phyloP scores from a whole-genome alignment of 2,329 filamentous ascomycete genomes.

The Balansia obtecta region DNA sequence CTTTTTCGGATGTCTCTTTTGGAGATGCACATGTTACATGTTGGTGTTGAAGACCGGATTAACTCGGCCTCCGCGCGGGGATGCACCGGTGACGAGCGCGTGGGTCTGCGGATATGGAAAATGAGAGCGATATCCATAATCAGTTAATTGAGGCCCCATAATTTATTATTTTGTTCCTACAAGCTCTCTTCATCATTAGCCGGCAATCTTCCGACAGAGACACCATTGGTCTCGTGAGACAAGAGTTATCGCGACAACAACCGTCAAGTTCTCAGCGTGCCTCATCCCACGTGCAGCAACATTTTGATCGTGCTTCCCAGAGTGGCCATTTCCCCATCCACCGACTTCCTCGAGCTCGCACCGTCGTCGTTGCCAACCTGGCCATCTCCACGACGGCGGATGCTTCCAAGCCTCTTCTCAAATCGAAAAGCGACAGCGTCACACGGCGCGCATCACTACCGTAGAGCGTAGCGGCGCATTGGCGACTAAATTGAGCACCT shows the following conservation, averaged over 20 bases:
- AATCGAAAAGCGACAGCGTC: not conserved
- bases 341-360: not conserved
- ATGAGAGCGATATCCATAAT: not conserved
- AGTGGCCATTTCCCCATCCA: not conserved
- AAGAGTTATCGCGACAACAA: slow-evolving; percentile 1
- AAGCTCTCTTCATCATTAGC: not conserved
- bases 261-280: not conserved
- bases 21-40: no score
- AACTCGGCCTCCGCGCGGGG: no score
- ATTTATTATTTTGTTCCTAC: no score
- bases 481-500: not conserved
- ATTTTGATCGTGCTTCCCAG: not conserved
- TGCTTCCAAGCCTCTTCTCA: not conserved
- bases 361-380: not conserved
- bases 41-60: no score
- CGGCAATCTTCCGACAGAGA: slow-evolving; percentile 4
- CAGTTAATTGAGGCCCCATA: no score
- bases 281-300: no score
- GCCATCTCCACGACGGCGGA: not conserved
- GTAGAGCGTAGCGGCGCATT: not conserved
- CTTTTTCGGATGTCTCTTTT: no score
- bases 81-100: no score
- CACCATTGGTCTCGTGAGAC: not conserved
- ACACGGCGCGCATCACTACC: not conserved
- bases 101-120: not conserved